Conservation (phyloP, 306 rosid genomes). For the Medicago truncatula region DNA sequence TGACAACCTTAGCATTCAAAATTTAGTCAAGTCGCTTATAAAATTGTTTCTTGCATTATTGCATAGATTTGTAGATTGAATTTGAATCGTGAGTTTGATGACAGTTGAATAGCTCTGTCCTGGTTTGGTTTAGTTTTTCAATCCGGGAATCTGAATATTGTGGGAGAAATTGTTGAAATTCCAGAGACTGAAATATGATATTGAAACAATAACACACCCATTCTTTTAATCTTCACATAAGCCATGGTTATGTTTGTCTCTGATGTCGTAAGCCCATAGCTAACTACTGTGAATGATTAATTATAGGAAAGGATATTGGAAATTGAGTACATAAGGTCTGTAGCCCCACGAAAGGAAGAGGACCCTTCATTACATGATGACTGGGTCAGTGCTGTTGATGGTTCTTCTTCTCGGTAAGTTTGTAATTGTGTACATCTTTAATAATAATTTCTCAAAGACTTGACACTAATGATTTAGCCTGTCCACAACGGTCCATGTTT, state of each 20-base stretch:
- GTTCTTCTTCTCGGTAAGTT: constrained; percentile 80
- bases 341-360: constrained; percentile 85
- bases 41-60: neutral
- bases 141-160: neutral
- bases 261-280: constrained; percentile 11
- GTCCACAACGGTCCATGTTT: neutral
- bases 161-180: constrained; percentile 3
- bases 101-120: neutral
- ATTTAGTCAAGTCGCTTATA: neutral
- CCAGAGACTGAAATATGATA: constrained; percentile 22
- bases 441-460: neutral
- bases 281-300: constrained; percentile 34
- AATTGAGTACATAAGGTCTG: constrained; percentile 74
- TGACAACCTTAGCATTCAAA: neutral
- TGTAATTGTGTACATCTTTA: constrained; percentile 26
- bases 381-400: constrained; percentile 97
- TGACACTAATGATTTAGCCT: neutral
- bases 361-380: constrained; percentile 88
- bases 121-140: neutral
- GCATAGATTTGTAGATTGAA: neutral
- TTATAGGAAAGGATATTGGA: constrained; percentile 83
- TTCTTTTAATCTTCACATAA: neutral
- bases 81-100: neutral
- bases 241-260: neutral
- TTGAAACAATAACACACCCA: neutral